Base-by-base conservation (phyloP, 1,139 yeast genomes). In the Hanseniaspora sp. region DNA sequence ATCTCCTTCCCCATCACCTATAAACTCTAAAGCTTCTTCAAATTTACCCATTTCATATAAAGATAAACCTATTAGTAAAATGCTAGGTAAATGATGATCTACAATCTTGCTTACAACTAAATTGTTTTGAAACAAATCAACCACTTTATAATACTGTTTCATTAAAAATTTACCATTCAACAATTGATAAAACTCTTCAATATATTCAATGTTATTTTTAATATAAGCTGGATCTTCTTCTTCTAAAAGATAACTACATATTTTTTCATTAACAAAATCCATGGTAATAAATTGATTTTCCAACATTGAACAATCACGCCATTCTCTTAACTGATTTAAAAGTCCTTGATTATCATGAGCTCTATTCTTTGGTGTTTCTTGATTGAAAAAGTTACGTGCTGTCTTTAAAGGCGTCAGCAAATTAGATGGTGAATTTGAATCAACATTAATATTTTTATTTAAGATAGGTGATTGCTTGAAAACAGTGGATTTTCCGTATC, bases 261-360 rank as follows among this genome's bases (percentile, higher is more conserved):
- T 86, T 62, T 90, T 92, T 69, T 92, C 96, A 12, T 96, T 98
- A 37, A 94, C 78, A 64, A 81, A 87, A 62, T 85, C 94, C 0
- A 98, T 97, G 0, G 97, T 86, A 49, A 77, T 76, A 66, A 86
- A 86, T 59, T 90, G 95, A 65, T 90, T 97, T 63, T 90, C 96
- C 82, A 85, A 82, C 56, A 85, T 69, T 0, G 98, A 95, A 65
- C 88, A 96, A 59, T 88, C 95, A 53, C 98, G 73, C 98, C 98
- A 92, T 41, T 86, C 71, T 47, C 98, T 71, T 45, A 92, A 74
- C 62, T 84, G 80, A 59, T 90, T 97, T 0, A 94, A 94, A 56
- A 39, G 2, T 11, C 17, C 29, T 7, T 28, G 7, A 28, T 39
- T 18, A 17, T 13, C 86, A 95, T 0, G 95, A 78, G 47, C 83